Percentiles rank a stretch among this genome's conserved stretches.
These are phyloP conservation scores for Pisolithus tinctorius DNA, from an alignment of 768 basidiomycete genomes.

Conservation along the genomic window DNA sequence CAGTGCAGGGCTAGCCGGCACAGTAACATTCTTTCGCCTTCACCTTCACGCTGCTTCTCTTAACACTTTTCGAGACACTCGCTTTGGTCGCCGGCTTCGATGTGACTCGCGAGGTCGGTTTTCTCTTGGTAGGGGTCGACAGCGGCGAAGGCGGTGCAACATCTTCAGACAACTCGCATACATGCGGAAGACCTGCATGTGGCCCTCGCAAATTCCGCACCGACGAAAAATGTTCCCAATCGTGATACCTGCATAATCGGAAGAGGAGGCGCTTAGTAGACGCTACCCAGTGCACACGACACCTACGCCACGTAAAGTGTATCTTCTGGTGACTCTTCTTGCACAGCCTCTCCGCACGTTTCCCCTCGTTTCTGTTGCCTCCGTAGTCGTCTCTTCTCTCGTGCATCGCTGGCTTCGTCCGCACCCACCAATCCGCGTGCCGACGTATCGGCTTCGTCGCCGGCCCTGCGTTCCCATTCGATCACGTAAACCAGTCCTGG, in stretches of 20 bases:
- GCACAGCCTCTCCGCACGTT: conserved; percentile 13
- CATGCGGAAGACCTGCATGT: conserved; percentile 65
- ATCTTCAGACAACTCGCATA: conserved; percentile 43
- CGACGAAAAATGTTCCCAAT: conserved; percentile 95
- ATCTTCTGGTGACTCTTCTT: conserved; percentile 20
- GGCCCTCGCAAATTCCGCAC: conserved; percentile 84
- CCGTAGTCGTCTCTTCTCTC: conserved; percentile 38
- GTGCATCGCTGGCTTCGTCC: conserved; percentile 28
- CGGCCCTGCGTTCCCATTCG: conserved; percentile 66
- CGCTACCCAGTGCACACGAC: conserved; percentile 3
- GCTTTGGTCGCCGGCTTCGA: conserved; percentile 18
- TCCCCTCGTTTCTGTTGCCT: conserved; percentile 33
- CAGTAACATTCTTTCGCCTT: conserved; percentile 15
- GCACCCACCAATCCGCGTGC: conserved; percentile 18
- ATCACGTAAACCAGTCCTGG: conserved; percentile 90
- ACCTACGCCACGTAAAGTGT: conserved; percentile 85
- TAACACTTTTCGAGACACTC: conserved; percentile 9
- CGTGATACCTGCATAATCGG: conserved; percentile 57
- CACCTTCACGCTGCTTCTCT: conserved; percentile 15
- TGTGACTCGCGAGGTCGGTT: conserved; percentile 26
- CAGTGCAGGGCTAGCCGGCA: conserved; percentile 21
- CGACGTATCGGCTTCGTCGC: conserved; percentile 25
- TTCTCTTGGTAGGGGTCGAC: conserved; percentile 30
- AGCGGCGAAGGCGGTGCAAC: conserved; percentile 21
- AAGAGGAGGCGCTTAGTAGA: conserved; percentile 5